phyloP scores from a whole-genome alignment of 805 yeast species.

The Yamadazyma paraphyllophila region DNA sequence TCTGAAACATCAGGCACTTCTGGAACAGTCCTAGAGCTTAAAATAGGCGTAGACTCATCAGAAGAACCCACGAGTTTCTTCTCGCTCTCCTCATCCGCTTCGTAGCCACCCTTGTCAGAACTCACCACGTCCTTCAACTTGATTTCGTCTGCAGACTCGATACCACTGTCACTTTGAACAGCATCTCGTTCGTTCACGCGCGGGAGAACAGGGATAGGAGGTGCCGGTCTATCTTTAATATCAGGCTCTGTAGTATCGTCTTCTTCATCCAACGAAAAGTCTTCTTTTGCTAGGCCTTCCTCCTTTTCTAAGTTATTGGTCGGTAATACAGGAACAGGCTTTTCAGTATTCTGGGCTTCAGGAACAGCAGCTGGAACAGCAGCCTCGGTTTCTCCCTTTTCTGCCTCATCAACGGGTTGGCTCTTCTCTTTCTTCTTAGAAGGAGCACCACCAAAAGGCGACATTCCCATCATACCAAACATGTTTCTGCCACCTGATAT shows the following conservation, averaged over 20 bases:
- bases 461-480: constrained; percentile 69
- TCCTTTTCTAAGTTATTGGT: neutral
- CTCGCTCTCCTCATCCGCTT: constrained; percentile 59
- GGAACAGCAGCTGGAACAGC: neutral
- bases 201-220: constrained; percentile 6
- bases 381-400: too few relatives aligned
- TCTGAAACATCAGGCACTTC: neutral
- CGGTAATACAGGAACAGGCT: neutral
- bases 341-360: neutral
- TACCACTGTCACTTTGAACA: constrained; percentile 12
- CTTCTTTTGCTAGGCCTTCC: constrained; percentile 1
- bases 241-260: constrained; percentile 11
- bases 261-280: constrained; percentile 15
- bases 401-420: too few relatives aligned
- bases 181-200: constrained; percentile 1
- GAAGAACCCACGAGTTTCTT: constrained; percentile 2
- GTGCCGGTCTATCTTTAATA: constrained; percentile 3
- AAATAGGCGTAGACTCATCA: constrained; percentile 16
- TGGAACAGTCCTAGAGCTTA: constrained; percentile 7
- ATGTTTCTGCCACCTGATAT: constrained; percentile 83
- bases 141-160: constrained; percentile 7
- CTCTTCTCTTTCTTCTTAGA: constrained; percentile 15
- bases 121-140: neutral
- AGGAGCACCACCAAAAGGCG: constrained; percentile 33
- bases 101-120: constrained; percentile 45